Evolutionary conservation across 2,329 filamentous ascomycete genomes (phyloP), one percentile per base, ranked within the genome.

Genomic region (Trichoderma sp.): DNA sequence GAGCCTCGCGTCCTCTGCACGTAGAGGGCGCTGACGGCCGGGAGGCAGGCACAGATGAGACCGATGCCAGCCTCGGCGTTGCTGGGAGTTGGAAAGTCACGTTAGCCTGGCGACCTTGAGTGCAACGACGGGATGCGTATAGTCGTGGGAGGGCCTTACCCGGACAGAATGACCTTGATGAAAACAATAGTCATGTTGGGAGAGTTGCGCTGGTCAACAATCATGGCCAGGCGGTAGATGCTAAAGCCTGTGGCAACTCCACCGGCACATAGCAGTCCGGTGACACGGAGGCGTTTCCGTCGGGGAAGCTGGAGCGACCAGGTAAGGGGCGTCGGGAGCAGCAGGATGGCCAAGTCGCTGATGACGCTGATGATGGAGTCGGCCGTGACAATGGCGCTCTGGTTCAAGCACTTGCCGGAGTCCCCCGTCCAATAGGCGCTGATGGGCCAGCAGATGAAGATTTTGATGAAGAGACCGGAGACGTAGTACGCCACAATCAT

Each of bases 401-500:
- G 75, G 66, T 79, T 69, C n/a, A 79, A 66, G 68, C 78, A 79
- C 26, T 73, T 73, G 10, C 67, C 68, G 14, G 67, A 50, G 2
- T 68, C 65, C 0, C 73, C 71, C 2, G 71, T 66, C 80, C 80
- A 82, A 61, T 79, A 81, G 2, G 73, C 76, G 6, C 70, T 62
- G 26, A 82, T 78, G 2, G 80, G 80, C 39, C 70, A 68, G 67
- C 79, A 82, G 26, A 78, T 75, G 50, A 77, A 72, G 44, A 79
- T 76, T 61, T 81, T 80, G 44, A 81, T 71, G 39, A 80, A 76
- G 5, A 78, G 67, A 14, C 77, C 78, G 0, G 77, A 75, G 12
- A 77, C 72, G 58, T 81, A 81, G 69, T 80, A 81, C 6, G 69
- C 68, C 0, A 77, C 68, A 60, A 81, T 75, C 52, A 78, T 59